Evolutionary conservation across 129 eudicot genomes (phyloP), one percentile per base, ranked within the genome.

Genomic region (Tagetes patula): DNA sequence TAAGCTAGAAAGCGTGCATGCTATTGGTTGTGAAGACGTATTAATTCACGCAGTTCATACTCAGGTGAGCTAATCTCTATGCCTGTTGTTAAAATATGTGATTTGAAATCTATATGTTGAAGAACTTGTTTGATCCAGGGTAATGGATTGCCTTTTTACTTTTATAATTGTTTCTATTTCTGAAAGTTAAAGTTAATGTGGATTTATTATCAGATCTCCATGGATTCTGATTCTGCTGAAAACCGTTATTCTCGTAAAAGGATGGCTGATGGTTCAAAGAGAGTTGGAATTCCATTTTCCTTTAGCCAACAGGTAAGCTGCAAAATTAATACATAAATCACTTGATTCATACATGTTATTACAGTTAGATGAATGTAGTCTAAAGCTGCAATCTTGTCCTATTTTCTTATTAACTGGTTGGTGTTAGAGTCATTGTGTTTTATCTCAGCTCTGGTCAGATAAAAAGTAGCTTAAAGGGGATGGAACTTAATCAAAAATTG

Each of bases 181-280:
- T 65, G 8, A 36, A 13, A 70, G 8, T 70, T 40, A 37, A 53
- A 39, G 52, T 30, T 39, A 31, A 14, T 52, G 52, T 38, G 37
- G 11, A 14, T 20, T 56, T 43, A 10, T 59, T 54, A 72, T 78
- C 88, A 92, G 97, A 86, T 85, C 13, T 55, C 81, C 69, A 43
- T 40, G 56, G 80, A 80, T 45, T 71, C 55, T 75, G 71, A 65
- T 48, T 78, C 88, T 55, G 13, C 53, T 32, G 84, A 90, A 69
- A 79, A 80, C 80, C 70, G 76, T 43, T 72, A 68, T 70, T 78
- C 90, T 63, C 65, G 80, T 70, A 94, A 95, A 77, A 88, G 97
- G 45, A 76, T 87, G 79, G 90, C 97, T 5, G 99, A 95, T 82
- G 96, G 94, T 67, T 95, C 97, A 38, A 95, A 95, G 79, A 86